Evolutionary conservation across 306 rosid genomes (phyloP), one percentile per base, ranked within the genome.

Genomic region (Cotoneaster glaucophyllus): DNA sequence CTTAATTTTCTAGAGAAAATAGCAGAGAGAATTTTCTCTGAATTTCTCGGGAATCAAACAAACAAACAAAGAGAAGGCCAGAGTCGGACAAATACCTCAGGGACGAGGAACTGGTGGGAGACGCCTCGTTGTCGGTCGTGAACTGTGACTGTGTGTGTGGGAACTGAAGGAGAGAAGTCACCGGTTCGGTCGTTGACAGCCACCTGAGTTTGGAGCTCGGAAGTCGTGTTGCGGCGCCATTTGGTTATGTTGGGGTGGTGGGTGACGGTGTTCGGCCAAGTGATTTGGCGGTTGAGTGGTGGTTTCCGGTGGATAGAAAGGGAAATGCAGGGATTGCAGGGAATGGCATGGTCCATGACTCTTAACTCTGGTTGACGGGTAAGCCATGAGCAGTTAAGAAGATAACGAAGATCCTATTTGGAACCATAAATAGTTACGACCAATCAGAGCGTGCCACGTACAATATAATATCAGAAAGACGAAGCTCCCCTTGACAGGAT

Each of bases 51-150:
- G 12, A 31, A 29, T 3, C 48, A 65, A 65, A 37, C 15, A 34
- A 32, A 9, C 18, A 32, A 65, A 25, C 53, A 73, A 48, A 74
- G 63, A 32, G 74, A 63, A 21, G 48, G 70, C 10, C 5, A 11
- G 70, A 65, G 24, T 29, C 13, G 4, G 25, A 1, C 4, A 52
- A 17, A 22, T 71, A 93, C 99, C 99, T 95, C 97, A 5, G 97
- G 97, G 1, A 95, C 99, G 41, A 83, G 18, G 85, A 95, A 95
- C 78, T 95, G 91, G 83, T 95, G 99, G 78, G 92, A 92, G 48
- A 82, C 67, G 25, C 97, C 97, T 24, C 96, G 79, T 73, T 90
- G 90, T 25, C 91, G 75, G 32, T 95, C 99, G 64, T 90, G 99
- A 31, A 95, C 97, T 14, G 88, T 95, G 66, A 95, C 96, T 84